Evolutionary conservation across 2,329 filamentous ascomycete genomes (phyloP).

Genomic region (Metarhizium brunneum): DNA sequence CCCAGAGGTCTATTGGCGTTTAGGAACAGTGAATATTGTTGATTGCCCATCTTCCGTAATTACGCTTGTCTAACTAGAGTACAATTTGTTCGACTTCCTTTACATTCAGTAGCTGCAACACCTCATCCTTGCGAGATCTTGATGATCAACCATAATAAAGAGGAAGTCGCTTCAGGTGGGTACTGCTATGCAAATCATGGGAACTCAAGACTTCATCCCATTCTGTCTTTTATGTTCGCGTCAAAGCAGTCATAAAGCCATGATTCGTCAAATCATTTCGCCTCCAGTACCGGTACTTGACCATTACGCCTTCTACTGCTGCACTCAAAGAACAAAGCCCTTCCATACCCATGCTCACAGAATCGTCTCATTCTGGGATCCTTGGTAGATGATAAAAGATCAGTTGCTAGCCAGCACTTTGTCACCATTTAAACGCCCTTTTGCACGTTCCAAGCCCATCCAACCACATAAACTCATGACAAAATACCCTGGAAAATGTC

Average conservation of each 20-base stretch:
- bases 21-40: no score
- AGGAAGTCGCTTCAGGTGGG: no score
- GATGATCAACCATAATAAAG: no score
- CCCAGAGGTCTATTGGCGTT: no score
- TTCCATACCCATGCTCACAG: not conserved
- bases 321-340: not conserved
- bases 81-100: no score
- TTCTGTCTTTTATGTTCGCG: not conserved
- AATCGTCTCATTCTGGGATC: no score
- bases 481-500: not conserved
- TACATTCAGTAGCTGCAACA: no score
- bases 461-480: not conserved
- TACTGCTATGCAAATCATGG: no score
- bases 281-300: not conserved
- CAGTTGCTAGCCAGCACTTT: not conserved
- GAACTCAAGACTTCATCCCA: not conserved
- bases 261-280: not conserved
- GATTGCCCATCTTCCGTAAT: no score
- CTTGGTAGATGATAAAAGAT: no score
- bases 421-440: not conserved
- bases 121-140: no score
- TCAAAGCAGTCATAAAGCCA: not conserved
- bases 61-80: no score
- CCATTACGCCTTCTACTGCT: not conserved
- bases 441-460: not conserved